These are phyloP conservation scores for Chlorociboria aeruginascens DNA, from an alignment of 495 filamentous ascomycete species.

Conservation along the genomic window DNA sequence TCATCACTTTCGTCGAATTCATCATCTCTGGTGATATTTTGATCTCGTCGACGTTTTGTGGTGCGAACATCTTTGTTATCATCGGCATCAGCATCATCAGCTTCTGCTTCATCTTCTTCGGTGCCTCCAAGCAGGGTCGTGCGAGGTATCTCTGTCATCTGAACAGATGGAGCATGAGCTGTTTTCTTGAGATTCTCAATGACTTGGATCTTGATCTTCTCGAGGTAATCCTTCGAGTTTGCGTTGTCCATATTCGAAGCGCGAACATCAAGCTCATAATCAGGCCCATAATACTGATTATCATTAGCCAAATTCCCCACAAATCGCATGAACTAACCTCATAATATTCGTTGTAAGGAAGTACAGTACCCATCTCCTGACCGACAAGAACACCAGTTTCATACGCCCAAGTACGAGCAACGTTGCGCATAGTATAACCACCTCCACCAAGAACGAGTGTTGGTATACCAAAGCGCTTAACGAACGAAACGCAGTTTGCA, in stretches of 20 bases:
- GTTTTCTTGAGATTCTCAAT: conserved; percentile 89
- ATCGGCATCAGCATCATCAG: conserved; percentile 85
- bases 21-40: conserved; percentile 56
- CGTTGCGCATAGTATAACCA: conserved; percentile 98
- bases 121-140: conserved; percentile 54
- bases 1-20: conserved; percentile 82
- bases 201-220: conserved; percentile 87
- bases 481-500: conserved; percentile 92
- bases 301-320: conserved; percentile 20
- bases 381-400: conserved; percentile 89
- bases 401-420: conserved; percentile 92
- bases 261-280: conserved; percentile 90
- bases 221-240: conserved; percentile 85
- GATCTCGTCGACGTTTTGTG: conserved; percentile 76
- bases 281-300: conserved; percentile 81
- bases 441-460: conserved; percentile 89
- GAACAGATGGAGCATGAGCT: conserved; percentile 79
- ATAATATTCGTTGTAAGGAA: conserved; percentile 99
- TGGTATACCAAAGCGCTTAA: conserved; percentile 84
- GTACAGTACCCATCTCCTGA: conserved; percentile 58
- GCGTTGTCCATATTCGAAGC: conserved; percentile 99
- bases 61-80: conserved; percentile 75
- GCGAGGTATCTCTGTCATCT: conserved; percentile 89
- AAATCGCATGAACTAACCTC: conserved; percentile 44
- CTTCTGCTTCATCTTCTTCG: conserved; percentile 64